These are phyloP conservation scores for Glebionis coronaria DNA, from an alignment of 129 eudicot species.

Conservation along the genomic window DNA sequence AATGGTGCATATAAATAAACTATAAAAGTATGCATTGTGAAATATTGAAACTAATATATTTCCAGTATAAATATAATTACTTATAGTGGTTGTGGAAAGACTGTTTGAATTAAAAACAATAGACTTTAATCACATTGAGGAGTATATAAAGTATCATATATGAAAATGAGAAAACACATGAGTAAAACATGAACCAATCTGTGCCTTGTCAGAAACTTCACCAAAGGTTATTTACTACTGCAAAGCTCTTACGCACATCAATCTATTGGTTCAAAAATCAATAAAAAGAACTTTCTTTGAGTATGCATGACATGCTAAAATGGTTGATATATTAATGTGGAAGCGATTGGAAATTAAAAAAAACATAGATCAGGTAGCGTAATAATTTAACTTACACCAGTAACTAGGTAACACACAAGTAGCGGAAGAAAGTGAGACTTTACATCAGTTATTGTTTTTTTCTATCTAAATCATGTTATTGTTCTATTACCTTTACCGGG, in stretches of 20 bases:
- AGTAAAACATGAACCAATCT: conserved; percentile 40
- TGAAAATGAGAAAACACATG: not conserved
- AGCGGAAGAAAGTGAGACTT: too few relatives aligned
- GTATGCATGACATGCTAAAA: not conserved
- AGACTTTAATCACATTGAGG: not conserved
- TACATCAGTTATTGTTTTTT: too few relatives aligned
- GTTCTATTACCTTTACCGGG: too few relatives aligned
- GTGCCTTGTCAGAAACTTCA: conserved; percentile 95
- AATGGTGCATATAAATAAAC: too few relatives aligned
- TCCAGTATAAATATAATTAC: too few relatives aligned
- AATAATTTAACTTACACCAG: conserved; percentile 67
- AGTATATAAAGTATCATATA: not conserved
- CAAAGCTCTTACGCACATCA: conserved; percentile 92
- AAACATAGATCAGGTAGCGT: not conserved
- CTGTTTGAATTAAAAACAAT: conserved; percentile 75
- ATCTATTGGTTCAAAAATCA: conserved; percentile 40
- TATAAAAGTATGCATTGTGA: too few relatives aligned
- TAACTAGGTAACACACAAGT: conserved; percentile 91
- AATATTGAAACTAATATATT: too few relatives aligned
- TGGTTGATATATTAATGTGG: not conserved
- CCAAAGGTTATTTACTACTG: conserved; percentile 86
- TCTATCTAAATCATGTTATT: too few relatives aligned
- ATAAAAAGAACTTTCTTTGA: not conserved
- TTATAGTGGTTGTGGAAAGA: conserved; percentile 86
- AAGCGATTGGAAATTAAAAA: not conserved